Evolutionary conservation across 2,329 filamentous ascomycete species (phyloP), one percentile per base, ranked within the genome.

Genomic region (Trichophyton schoenleinii): DNA sequence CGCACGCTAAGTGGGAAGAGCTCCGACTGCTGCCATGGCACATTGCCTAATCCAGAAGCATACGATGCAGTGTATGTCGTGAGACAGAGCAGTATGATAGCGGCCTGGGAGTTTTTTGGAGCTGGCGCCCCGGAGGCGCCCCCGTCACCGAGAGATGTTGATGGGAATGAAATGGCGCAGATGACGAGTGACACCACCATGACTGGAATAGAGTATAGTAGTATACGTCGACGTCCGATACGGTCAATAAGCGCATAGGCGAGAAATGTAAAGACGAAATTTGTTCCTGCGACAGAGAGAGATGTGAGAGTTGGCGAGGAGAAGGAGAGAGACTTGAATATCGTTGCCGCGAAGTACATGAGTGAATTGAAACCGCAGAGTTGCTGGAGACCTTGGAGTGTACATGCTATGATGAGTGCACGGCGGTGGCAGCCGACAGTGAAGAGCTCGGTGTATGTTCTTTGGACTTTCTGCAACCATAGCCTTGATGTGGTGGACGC

Each of bases 21-120:
- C 75, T 97, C 92, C 67, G 87, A 89, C 75, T 96, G 91, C 80
- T 96, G 92, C 92, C 92, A 97, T 0, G 92, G 91, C 2, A 97
- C 90, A 68, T 91, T 95, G 7, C 92, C 92, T 1, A 97, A 80
- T 1, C 92, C 92, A 1, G 91, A 79, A 0, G 92, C 92, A 70
- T 95, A 97, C 0, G 87, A 81, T 7, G 89, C 87, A 1, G 95
- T 91, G 72, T 95, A 96, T 6, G 90, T 67, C 72, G 91, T 87
- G 71, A 96, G 86, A 65, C 87, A 87, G 46, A 83, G 64, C 1
- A 96, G 81, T 49, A 96, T 87, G 18, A 86, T 78, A 57, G 76
- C 57, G 3, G 79, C 36, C 18, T 18, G 20, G 8, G 36, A 8
- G 13, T 34, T 58, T 20, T 6, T 28, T 36, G 34, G 34, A 38